These are phyloP conservation scores for Chamaenerion angustifolium DNA, from an alignment of 345 rosid species.

Conservation along the genomic window DNA sequence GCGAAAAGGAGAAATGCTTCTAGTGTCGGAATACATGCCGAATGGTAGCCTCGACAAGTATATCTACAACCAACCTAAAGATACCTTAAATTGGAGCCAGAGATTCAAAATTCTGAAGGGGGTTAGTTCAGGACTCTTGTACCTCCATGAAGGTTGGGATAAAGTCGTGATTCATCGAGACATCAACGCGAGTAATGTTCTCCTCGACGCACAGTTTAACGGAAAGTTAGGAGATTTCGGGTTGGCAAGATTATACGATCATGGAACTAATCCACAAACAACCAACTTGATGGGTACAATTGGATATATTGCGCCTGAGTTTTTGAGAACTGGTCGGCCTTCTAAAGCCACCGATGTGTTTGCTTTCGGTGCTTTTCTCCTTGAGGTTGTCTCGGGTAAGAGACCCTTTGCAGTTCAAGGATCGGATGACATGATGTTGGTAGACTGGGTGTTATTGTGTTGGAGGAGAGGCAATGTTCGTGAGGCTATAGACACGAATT, in stretches of 20 bases:
- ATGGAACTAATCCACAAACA: constrained; percentile 24
- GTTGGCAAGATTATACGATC: constrained; percentile 29
- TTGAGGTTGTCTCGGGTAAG: constrained; percentile 42
- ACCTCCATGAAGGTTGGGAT: constrained; percentile 36
- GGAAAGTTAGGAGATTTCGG: constrained; percentile 43
- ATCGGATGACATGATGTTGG: constrained; percentile 14
- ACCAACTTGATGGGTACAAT: constrained; percentile 27
- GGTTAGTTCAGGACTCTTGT: constrained; percentile 27
- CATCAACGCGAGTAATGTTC: constrained; percentile 35
- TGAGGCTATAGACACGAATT: constrained; percentile 22
- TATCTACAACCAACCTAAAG: constrained; percentile 16
- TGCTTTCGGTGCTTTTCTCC: constrained; percentile 33
- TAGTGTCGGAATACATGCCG: constrained; percentile 47
- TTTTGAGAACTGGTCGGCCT: constrained; percentile 24
- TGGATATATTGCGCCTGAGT: constrained; percentile 44
- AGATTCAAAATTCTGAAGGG: constrained; percentile 24
- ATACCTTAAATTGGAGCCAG: constrained; percentile 26
- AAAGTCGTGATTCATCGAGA: constrained; percentile 42
- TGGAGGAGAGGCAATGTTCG: constrained; percentile 22
- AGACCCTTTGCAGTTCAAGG: constrained; percentile 16
- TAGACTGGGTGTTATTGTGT: constrained; percentile 24
- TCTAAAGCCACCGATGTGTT: constrained; percentile 25
- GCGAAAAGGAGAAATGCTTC: constrained; percentile 35
- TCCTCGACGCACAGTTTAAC: constrained; percentile 24
- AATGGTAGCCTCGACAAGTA: constrained; percentile 42